Base-by-base conservation (phyloP, 176 grass and related monocot species). In the Carex kokanica region DNA sequence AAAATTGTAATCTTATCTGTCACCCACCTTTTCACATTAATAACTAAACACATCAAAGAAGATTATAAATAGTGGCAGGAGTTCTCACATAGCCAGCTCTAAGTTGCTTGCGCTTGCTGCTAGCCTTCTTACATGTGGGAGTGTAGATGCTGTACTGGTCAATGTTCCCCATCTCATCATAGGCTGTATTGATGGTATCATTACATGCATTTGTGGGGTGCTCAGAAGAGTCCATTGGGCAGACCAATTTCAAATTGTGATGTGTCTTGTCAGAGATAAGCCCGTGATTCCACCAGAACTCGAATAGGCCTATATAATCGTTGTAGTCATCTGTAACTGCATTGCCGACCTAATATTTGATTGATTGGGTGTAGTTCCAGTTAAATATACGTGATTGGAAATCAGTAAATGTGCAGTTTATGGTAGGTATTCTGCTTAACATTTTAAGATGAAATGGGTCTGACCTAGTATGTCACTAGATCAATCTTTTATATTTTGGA, bases 271-370 rank as follows among this genome's bases (percentile, higher is more conserved):
- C 92, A 0, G 95, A 98, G 71, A 98, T 98, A 17, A 98, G 84
- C 41, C 95, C 95, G 32, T 98, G 95, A 20, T 87, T 95, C 95
- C 95, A 98, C 92, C 95, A 98, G 55, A 93, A 93, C 87, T 98
- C 95, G 9, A 94, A 93, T 1, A 90, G 87, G 17, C 95, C 95
- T 27, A 91, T 36, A 23, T 84, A 98, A 57, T 98, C 95, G 64
- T 98, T 74, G 74, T 95, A 98, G 85, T 95, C 95, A 0, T 95
- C 90, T 11, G 78, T 93, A 10, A 98, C 92, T 0, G 83, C 95
- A 81, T 98, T 98, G 7, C 92, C 95, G 1, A 98, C 95, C 95
- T 98, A 81, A 5, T 86, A 60, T 5, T 32, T 56, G n/a, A 10
- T 77, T 31, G 6, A 29, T 49, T 31, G 24, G 17, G 73, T 77